Conservation (phyloP, 768 basidiomycete species). For the Lyophyllum decastes region DNA sequence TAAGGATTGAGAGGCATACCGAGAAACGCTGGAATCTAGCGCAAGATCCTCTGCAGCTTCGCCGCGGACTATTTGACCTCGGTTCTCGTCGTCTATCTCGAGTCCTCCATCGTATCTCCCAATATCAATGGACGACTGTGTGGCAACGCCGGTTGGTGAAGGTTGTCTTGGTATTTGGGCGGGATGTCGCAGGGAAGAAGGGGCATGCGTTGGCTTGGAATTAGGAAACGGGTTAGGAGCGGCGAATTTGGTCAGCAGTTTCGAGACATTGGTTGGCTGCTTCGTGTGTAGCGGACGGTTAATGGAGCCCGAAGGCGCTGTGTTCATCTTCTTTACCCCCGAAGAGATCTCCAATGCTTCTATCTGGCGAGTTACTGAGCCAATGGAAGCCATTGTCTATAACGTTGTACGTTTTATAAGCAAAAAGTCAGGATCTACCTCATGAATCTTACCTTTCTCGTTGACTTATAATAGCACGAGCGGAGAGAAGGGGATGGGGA, state of each 20-base stretch:
- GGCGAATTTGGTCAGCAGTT: conserved; percentile 74
- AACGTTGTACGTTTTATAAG: background rate
- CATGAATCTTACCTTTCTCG: background rate
- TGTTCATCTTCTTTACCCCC: conserved; percentile 36
- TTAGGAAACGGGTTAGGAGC: conserved; percentile 56
- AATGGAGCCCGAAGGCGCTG: conserved; percentile 28
- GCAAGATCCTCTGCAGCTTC: conserved; percentile 82
- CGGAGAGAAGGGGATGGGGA: too few relatives aligned
- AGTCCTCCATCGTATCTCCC: conserved; percentile 96
- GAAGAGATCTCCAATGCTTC: conserved; percentile 68
- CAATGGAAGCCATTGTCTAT: conserved; percentile 43
- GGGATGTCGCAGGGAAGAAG: conserved; percentile 47
- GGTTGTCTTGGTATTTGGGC: conserved; percentile 18
- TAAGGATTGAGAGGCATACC: conserved; percentile 39
- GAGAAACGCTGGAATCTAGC: conserved; percentile 77
- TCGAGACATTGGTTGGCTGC: conserved; percentile 61
- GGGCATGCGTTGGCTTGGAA: conserved; percentile 34
- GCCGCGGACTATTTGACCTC: conserved; percentile 72
- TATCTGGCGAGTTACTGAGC: conserved; percentile 68
- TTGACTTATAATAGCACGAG: background rate
- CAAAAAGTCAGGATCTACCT: background rate
- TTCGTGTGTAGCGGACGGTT: conserved; percentile 44
- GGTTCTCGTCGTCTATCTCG: conserved; percentile 84
- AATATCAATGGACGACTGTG: conserved; percentile 61
- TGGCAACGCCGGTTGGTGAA: conserved; percentile 20